Evolutionary conservation across 371 early-diverging fungal species (phyloP), one percentile per base, ranked within the genome.

Genomic region (Massospora cicadina): DNA sequence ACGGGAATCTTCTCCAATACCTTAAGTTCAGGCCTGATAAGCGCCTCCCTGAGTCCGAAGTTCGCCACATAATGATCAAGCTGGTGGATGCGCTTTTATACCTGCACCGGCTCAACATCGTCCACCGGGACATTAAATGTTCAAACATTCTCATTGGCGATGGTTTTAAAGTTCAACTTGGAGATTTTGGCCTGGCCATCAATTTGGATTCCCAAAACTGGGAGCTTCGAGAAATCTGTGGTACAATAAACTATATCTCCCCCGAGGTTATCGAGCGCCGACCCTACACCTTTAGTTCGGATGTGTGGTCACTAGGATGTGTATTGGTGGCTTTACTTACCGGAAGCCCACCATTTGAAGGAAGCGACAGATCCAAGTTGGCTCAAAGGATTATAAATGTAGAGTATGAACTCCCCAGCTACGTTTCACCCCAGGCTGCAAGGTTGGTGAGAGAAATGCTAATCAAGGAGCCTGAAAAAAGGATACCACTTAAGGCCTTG

Each of bases 111-210:
- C 86, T 68, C 13, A 90, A 90, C 43, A 87, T 98, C 72, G 95
- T 98, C 54, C 98, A 99, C 71, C 80, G 99, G 65, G 99, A 99
- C 74, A 71, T 99, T 43, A 99, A 99, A 71, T 93, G 95, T n/a
- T 91, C 88, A 69, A 98, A 93, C 74, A 82, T 97, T 67, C 86
- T 99, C 12, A 57, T 57, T n/a, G 23, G 28, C 7, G 58, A 3
- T n/a, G 23, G 26, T 25, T 25, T 23, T 57, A n/a, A 57, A 57
- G 26, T 57, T 12, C 17, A 57, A n/a, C 58, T 57, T 23, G 28
- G 12, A 25, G 58, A 57, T 57, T 57, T 57, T 27, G 58, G 58
- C 7, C 28, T 57, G 58, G 58, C 58, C 26, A 57, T 26, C 7
- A 23, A 57, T 23, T 23, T 57, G 12, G 23, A 3, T 25, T 23